Conservation (phyloP, 768 basidiomycete species). For the Termitomyces sp. region DNA sequence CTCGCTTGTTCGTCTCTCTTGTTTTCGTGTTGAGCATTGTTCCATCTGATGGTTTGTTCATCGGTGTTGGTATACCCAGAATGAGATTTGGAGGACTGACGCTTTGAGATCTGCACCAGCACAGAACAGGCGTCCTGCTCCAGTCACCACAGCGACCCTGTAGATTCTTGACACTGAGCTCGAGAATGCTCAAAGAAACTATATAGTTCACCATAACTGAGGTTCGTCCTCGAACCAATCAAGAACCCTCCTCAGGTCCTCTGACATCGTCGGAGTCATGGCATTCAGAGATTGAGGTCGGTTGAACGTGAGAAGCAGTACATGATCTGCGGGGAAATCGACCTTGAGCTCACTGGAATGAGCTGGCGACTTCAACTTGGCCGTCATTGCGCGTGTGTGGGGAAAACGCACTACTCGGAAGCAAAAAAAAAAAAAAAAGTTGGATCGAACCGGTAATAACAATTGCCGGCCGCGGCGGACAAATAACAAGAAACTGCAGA, state of each 20-base stretch:
- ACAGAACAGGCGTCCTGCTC: constrained; percentile 70
- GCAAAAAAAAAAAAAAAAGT: not conserved
- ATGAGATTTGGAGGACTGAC: constrained; percentile 29
- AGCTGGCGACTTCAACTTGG: constrained; percentile 18
- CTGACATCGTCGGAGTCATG: constrained; percentile 56
- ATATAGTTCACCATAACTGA: constrained; percentile 60
- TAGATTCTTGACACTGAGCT: not conserved
- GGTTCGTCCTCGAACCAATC: constrained; percentile 77
- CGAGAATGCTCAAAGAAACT: too few species aligned
- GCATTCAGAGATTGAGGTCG: constrained; percentile 73
- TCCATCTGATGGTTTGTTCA: constrained; percentile 47
- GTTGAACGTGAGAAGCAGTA: constrained; percentile 48
- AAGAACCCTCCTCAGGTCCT: constrained; percentile 49
- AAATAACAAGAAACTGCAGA: constrained; percentile 20
- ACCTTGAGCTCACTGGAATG: constrained; percentile 37
- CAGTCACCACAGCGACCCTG: constrained; percentile 77
- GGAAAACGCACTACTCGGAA: not conserved
- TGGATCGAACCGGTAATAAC: constrained; percentile 8
- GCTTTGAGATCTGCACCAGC: constrained; percentile 78
- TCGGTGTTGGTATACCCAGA: too few species aligned
- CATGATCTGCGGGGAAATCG: constrained; percentile 35
- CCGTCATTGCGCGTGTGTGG: constrained; percentile 17
- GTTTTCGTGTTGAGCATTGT: constrained; percentile 45
- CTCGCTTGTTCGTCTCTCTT: constrained; percentile 40
- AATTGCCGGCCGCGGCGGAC: constrained; percentile 2